Percentiles rank a stretch among this genome's conserved stretches.
Evolutionary conservation across 1,284 basidiomycete genomes (phyloP).

Genomic region (Ustilago crameri): DNA sequence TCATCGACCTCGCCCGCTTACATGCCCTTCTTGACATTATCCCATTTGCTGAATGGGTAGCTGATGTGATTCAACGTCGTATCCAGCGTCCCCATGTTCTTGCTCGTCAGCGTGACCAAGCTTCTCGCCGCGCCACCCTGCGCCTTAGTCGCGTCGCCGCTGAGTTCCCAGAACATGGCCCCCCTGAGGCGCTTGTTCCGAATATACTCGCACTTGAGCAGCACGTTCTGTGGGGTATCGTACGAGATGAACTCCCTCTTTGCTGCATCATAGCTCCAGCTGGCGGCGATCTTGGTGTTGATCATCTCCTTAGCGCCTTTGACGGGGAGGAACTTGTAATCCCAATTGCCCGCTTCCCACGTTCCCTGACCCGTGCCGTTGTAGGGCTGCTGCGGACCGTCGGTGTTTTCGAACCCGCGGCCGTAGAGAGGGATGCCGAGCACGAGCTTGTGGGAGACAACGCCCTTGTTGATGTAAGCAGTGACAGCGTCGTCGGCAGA

Average conservation of each 20-base stretch:
- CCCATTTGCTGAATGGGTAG: slow-evolving; percentile 70
- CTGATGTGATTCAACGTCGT: slow-evolving; percentile 77
- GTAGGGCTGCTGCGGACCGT: slow-evolving; percentile 80
- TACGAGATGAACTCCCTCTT: slow-evolving; percentile 82
- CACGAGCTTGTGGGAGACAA: slow-evolving; percentile 78
- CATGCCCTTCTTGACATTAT: slow-evolving; percentile 63
- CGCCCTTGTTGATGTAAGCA: slow-evolving; percentile 77
- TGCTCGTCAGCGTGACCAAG: slow-evolving; percentile 33
- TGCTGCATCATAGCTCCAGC: slow-evolving; percentile 78
- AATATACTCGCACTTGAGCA: slow-evolving; percentile 81
- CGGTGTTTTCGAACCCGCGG: slow-evolving; percentile 81
- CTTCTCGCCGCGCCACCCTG: slow-evolving; percentile 49
- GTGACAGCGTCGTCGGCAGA: slow-evolving; percentile 78
- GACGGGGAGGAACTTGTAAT: slow-evolving; percentile 80
- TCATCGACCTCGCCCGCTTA: too few relatives aligned
- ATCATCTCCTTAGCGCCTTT: slow-evolving; percentile 77
- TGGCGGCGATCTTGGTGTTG: slow-evolving; percentile 77
- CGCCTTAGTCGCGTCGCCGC: slow-evolving; percentile 62
- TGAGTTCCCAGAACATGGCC: slow-evolving; percentile 75
- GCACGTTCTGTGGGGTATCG: slow-evolving; percentile 77
- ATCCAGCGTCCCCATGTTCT: slow-evolving; percentile 64
- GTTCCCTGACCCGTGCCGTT: slow-evolving; percentile 81
- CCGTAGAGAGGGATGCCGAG: slow-evolving; percentile 76
- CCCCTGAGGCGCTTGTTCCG: slow-evolving; percentile 77
- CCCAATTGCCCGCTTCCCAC: slow-evolving; percentile 72